Percentiles rank a stretch among this genome's conserved stretches.
These are phyloP conservation scores for Annona squamosa DNA, from an alignment of 164 flowering plant genomes.

Conservation along the genomic window DNA sequence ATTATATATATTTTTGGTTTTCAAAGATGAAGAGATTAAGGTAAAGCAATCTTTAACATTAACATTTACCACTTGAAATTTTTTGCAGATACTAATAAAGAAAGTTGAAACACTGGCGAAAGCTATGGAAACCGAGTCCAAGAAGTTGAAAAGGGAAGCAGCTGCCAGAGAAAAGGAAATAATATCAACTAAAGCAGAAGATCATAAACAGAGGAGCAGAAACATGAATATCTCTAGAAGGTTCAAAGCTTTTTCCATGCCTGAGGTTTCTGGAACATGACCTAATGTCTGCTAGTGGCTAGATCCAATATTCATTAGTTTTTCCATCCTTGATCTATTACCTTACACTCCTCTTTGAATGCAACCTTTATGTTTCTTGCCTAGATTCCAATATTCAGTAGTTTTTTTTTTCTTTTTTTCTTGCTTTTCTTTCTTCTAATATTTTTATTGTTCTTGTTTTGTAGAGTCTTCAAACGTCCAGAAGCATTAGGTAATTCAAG, in stretches of 20 bases:
- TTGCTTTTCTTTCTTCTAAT: background rate
- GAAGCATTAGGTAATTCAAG: slow-evolving; percentile 10
- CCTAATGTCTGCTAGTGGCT: background rate
- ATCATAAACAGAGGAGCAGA: slow-evolving; percentile 30
- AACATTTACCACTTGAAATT: background rate
- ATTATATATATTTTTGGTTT: background rate
- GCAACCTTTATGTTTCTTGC: background rate
- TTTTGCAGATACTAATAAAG: slow-evolving; percentile 54
- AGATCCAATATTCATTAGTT: background rate
- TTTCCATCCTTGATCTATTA: background rate
- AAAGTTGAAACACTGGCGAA: slow-evolving; percentile 65
- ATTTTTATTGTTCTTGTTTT: background rate
- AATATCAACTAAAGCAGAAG: slow-evolving; percentile 25
- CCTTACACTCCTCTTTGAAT: background rate
- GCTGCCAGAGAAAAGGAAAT: slow-evolving; percentile 57
- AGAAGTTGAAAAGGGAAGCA: slow-evolving; percentile 60
- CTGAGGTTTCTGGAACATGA: background rate
- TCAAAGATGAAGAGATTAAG: no score
- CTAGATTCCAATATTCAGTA: background rate
- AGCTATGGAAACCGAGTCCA: slow-evolving; percentile 67
- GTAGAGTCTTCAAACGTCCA: slow-evolving; percentile 22
- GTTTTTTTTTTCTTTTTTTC: background rate
- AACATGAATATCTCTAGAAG: slow-evolving; percentile 34
- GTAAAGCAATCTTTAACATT: background rate
- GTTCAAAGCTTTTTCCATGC: slow-evolving; percentile 14